phyloP scores from a whole-genome alignment of 2,329 filamentous ascomycete genomes.

The Aspergillus calidoustus region DNA sequence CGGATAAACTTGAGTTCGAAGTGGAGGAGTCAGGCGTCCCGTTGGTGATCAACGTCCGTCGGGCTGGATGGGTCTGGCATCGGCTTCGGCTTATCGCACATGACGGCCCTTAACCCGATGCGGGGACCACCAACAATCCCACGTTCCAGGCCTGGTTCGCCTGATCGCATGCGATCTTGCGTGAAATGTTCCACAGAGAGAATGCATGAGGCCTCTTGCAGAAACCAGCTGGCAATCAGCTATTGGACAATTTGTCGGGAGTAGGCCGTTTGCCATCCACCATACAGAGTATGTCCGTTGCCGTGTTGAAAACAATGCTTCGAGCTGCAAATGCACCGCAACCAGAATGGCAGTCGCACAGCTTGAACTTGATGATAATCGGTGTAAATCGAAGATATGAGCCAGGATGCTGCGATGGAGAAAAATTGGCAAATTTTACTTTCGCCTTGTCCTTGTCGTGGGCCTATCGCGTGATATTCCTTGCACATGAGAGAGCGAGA shows the following conservation, averaged over 20 bases:
- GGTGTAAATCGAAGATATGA: neutral
- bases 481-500: too few relatives aligned
- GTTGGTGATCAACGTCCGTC: neutral
- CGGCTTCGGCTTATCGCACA: neutral
- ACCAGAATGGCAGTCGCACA: neutral
- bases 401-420: neutral
- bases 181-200: neutral
- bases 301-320: neutral
- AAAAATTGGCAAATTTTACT: too few relatives aligned
- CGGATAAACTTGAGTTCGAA: too few relatives aligned
- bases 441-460: too few relatives aligned
- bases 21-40: neutral
- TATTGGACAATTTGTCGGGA: neutral
- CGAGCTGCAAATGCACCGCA: neutral
- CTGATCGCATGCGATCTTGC: neutral
- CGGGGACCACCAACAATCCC: neutral
- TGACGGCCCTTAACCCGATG: neutral
- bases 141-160: neutral
- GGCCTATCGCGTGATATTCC: too few relatives aligned
- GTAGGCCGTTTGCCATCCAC: neutral
- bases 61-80: neutral
- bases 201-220: neutral
- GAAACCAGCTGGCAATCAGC: constrained; percentile 1
- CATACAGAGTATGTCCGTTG: neutral
- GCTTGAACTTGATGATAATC: neutral